Percentiles rank a stretch among this genome's conserved stretches.
Conservation (phyloP, 73 alveolate genomes). For the Tetrahymena elliotti region DNA sequence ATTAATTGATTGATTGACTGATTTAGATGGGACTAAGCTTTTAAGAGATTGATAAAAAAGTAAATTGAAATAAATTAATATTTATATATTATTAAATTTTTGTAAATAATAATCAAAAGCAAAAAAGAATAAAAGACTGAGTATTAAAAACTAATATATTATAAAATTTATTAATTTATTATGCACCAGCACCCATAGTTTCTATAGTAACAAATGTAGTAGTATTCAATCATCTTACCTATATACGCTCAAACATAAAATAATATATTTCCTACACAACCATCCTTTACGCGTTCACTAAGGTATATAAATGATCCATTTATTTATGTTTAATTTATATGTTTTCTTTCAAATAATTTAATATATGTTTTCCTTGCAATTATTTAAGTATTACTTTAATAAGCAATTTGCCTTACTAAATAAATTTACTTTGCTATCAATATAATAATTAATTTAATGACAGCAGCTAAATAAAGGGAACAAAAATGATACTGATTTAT, state of each 20-base stretch:
- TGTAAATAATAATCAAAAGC: background rate
- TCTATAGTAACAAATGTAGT: background rate
- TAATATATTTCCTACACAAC: background rate
- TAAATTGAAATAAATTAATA: background rate
- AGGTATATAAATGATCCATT: background rate
- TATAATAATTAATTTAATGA: background rate
- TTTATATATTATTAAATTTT: background rate
- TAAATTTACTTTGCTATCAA: too few species aligned
- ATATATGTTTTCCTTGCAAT: background rate
- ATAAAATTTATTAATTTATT: background rate
- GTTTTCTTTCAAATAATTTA: too few species aligned
- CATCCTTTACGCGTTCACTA: background rate
- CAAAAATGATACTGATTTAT: background rate
- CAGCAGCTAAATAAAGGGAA: background rate
- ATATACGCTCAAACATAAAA: background rate
- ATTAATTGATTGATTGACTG: too few species aligned
- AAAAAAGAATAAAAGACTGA: background rate
- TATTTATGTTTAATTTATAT: too few species aligned
- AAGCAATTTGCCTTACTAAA: background rate
- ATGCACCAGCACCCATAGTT: background rate
- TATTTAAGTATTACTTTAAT: background rate
- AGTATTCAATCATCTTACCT: background rate
- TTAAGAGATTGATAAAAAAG: background rate
- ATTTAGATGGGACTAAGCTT: too few species aligned
- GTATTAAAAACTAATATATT: background rate